These are phyloP conservation scores for Penicillium freii DNA, from an alignment of 2,329 filamentous ascomycete genomes.

Conservation along the genomic window DNA sequence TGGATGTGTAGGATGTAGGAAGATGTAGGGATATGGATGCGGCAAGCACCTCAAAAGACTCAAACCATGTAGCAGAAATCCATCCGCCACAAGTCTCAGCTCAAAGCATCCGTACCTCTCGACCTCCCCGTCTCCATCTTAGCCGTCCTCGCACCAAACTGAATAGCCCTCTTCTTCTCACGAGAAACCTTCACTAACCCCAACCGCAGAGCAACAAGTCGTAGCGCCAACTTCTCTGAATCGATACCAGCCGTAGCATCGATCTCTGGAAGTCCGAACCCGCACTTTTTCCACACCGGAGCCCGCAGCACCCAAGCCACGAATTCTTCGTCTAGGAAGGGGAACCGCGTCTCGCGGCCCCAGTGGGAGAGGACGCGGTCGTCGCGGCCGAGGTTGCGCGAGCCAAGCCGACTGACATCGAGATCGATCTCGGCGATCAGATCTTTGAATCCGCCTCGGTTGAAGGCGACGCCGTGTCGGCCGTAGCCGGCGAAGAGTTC, in stretches of 20 bases:
- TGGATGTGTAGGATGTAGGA: neutral
- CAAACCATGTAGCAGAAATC: neutral
- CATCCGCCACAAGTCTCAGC: slow-evolving; percentile 18
- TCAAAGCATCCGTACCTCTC: slow-evolving; percentile 63
- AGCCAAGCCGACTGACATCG: slow-evolving; percentile 80
- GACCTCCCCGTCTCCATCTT: slow-evolving; percentile 70
- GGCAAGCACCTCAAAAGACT: neutral
- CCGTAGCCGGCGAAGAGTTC: slow-evolving; percentile 94
- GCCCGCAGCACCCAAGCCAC: slow-evolving; percentile 74
- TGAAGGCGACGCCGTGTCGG: slow-evolving; percentile 75
- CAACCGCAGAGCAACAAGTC: slow-evolving; percentile 71
- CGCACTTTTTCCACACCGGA: slow-evolving; percentile 82
- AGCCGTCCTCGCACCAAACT: slow-evolving; percentile 78
- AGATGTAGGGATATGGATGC: neutral
- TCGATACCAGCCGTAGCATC: slow-evolving; percentile 40
- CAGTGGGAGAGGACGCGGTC: slow-evolving; percentile 88
- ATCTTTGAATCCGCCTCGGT: slow-evolving; percentile 64
- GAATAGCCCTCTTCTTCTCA: slow-evolving; percentile 93
- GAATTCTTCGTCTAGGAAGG: slow-evolving; percentile 83
- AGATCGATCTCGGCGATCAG: slow-evolving; percentile 79
- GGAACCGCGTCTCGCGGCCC: slow-evolving; percentile 84
- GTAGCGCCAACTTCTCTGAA: slow-evolving; percentile 75
- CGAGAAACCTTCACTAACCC: slow-evolving; percentile 68
- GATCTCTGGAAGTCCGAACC: slow-evolving; percentile 61
- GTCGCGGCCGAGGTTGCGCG: slow-evolving; percentile 91